These are phyloP conservation scores for Agaricus subrufescens DNA, from an alignment of 768 basidiomycete genomes.

Conservation along the genomic window DNA sequence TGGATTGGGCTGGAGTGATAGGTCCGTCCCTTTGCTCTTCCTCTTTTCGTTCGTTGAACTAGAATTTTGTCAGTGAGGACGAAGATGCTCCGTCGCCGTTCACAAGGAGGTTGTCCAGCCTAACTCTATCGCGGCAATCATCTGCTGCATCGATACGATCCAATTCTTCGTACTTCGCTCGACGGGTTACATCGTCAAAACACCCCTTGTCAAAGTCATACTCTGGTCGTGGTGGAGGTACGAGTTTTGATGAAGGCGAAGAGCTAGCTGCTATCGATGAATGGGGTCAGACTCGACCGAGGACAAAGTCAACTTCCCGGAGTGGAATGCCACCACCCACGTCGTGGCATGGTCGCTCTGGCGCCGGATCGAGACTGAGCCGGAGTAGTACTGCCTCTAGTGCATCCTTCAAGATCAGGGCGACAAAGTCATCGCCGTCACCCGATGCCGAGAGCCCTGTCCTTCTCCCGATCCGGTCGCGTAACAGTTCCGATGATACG, in stretches of 20 bases:
- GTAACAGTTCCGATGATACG: constrained; percentile 16
- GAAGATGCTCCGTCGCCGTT: constrained; percentile 69
- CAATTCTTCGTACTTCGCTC: constrained; percentile 11
- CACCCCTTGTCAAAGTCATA: constrained; percentile 31
- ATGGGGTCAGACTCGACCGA: constrained; percentile 16
- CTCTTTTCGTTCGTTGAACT: neutral
- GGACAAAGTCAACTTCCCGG: constrained; percentile 6
- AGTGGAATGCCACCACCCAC: constrained; percentile 17
- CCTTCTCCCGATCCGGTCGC: neutral
- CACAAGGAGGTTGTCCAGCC: constrained; percentile 55
- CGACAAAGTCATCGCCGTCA: constrained; percentile 3
- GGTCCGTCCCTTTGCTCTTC: constrained; percentile 29
- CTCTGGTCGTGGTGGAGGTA: constrained; percentile 18
- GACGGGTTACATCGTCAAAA: constrained; percentile 4
- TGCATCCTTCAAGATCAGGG: neutral
- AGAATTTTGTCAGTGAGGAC: constrained; percentile 49
- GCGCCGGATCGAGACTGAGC: constrained; percentile 19
- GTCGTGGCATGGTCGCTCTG: constrained; percentile 16
- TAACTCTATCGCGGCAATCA: constrained; percentile 44
- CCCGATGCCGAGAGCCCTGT: too few species aligned
- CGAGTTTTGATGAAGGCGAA: constrained; percentile 17
- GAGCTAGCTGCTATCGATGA: constrained; percentile 15
- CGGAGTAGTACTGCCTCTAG: constrained; percentile 26
- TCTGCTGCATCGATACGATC: constrained; percentile 39
- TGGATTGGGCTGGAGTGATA: constrained; percentile 73